phyloP scores from a whole-genome alignment of 805 yeast species.

The Candida quercuum region DNA sequence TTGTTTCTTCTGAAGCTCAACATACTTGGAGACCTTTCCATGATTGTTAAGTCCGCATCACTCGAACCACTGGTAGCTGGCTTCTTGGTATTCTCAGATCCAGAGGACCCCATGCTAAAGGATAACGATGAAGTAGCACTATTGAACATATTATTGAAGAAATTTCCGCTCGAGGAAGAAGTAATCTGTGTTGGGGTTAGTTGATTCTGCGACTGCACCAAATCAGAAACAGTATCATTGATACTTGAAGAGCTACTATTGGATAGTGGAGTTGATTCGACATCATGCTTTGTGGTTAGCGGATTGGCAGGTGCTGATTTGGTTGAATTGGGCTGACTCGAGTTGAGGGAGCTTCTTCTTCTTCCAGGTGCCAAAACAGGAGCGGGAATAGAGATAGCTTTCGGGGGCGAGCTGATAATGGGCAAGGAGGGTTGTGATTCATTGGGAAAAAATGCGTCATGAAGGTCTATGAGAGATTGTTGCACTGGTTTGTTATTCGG shows the following conservation, averaged over 20 bases:
- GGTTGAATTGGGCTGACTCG: slow-evolving; percentile 4
- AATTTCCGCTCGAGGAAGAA: slow-evolving; percentile 5
- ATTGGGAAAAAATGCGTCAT: background rate
- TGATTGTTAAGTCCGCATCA: slow-evolving; percentile 2
- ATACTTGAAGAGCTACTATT: slow-evolving; percentile 18
- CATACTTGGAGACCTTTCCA: slow-evolving; percentile 19
- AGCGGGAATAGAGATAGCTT: slow-evolving; percentile 4
- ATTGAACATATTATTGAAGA: slow-evolving; percentile 19
- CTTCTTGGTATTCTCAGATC: background rate
- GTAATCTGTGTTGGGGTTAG: slow-evolving; percentile 13
- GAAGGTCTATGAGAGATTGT: background rate
- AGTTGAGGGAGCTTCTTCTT: background rate
- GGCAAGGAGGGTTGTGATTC: background rate
- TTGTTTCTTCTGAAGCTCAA: slow-evolving; percentile 19
- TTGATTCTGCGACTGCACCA: slow-evolving; percentile 7
- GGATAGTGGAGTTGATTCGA: slow-evolving; percentile 24
- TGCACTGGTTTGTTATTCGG: background rate
- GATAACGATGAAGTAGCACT: slow-evolving; percentile 7
- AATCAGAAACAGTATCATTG: slow-evolving; percentile 12
- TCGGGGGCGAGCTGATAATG: slow-evolving; percentile 8
- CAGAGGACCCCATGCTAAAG: background rate
- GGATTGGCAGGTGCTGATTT: slow-evolving; percentile 48
- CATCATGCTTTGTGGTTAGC: slow-evolving; percentile 46
- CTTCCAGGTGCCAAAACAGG: slow-evolving; percentile 3
- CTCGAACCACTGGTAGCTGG: background rate